A percentile compares a stretch with the other conserved stretches of the same genome.
phyloP scores from a whole-genome alignment of 805 yeast genomes.

The Myxozyma neotropica region DNA sequence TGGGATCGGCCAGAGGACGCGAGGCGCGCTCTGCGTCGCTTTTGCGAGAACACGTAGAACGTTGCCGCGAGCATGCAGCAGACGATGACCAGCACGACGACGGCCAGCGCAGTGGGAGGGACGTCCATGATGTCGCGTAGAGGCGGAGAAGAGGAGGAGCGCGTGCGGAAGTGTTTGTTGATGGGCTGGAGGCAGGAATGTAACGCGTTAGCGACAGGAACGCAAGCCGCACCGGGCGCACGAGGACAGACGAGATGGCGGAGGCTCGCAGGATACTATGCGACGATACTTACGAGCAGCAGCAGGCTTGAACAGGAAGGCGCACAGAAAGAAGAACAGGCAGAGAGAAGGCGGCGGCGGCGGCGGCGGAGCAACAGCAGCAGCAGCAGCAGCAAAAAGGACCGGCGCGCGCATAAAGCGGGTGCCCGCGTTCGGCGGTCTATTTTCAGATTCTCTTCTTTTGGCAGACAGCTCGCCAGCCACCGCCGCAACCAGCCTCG shows the following conservation, averaged over 20 bases:
- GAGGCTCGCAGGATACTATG: no score
- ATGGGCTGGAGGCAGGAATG: neutral
- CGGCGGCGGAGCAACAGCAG: no score
- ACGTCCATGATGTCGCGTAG: neutral
- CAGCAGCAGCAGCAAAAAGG: no score
- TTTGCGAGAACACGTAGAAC: neutral
- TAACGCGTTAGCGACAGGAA: neutral
- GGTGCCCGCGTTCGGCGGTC: no score
- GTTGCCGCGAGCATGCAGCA: neutral
- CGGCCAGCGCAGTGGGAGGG: neutral
- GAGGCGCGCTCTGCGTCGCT: neutral
- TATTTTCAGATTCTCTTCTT: no score
- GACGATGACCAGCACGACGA: neutral
- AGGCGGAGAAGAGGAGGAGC: neutral
- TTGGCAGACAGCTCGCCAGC: no score
- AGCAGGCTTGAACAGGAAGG: no score
- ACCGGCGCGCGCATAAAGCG: no score
- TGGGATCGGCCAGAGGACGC: neutral
- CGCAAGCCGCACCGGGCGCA: neutral
- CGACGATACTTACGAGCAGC: no score
- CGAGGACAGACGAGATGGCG: no score
- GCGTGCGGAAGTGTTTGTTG: neutral
- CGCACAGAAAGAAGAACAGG: no score
- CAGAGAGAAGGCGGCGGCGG: no score
- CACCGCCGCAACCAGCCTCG: slow-evolving; percentile 5